phyloP scores from a whole-genome alignment of 805 yeast genomes.

The Lipomyces starkeyi region DNA sequence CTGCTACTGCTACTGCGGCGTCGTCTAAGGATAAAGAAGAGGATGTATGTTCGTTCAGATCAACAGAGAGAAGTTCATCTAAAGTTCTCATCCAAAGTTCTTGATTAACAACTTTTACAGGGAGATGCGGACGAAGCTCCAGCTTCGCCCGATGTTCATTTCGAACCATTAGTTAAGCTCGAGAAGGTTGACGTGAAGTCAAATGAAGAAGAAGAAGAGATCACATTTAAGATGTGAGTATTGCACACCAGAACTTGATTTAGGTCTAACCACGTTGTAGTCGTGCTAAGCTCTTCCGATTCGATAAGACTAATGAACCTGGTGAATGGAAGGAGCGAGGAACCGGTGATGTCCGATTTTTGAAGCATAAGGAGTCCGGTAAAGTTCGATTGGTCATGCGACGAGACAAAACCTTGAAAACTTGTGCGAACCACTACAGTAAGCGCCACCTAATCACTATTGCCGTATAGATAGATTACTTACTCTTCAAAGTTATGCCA shows the following conservation, averaged over 20 bases:
- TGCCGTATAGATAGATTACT: not conserved
- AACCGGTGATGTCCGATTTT: constrained; percentile 95
- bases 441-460: constrained; percentile 34
- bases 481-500: constrained; percentile 33
- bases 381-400: constrained; percentile 96
- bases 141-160: constrained; percentile 85
- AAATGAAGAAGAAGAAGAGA: constrained; percentile 89
- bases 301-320: constrained; percentile 58
- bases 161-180: constrained; percentile 93
- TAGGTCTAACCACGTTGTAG: constrained; percentile 35
- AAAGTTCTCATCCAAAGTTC: constrained; percentile 41
- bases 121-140: constrained; percentile 62
- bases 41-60: not conserved
- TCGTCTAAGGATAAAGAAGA: constrained; percentile 11
- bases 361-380: constrained; percentile 80
- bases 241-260: not conserved
- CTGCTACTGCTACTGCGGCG: constrained; percentile 16
- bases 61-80: constrained; percentile 18
- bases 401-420: constrained; percentile 97
- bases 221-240: constrained; percentile 68
- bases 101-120: constrained; percentile 41
- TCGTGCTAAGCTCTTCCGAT: constrained; percentile 93
- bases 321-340: constrained; percentile 99
- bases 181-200: constrained; percentile 97
- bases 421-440: constrained; percentile 95